Base-by-base conservation (phyloP, 257 asterid species). In the Fraxinus americana region DNA sequence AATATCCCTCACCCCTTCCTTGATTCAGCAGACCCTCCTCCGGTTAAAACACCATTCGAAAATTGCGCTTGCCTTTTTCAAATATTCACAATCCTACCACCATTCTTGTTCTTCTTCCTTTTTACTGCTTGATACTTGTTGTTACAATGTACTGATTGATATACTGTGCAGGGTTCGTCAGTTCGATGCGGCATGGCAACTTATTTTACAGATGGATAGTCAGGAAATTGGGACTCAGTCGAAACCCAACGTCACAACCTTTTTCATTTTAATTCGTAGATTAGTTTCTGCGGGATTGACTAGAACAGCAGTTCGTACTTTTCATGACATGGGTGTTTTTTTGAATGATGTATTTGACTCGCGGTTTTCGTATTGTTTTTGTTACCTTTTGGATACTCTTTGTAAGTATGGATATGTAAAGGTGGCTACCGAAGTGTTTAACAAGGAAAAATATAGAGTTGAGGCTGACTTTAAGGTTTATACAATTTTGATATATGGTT, bases 171-270 rank as follows among this genome's bases (percentile, higher is more conserved):
- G 79, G 78, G 98, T 92, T 74, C 93, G 89, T 67, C 98, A 94
- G 71, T 94, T 90, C 11, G 98, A 94, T 14, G 98, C 77, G 12
- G 96, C 93, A 1, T 94, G 98, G 98, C 92, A 94, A 83, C 86
- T 91, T 48, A 85, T 92, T 67, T 38, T 90, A 43, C 82, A 89
- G 61, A 93, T 93, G 98, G 96, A 93, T 54, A 79, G 74, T 57
- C 75, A 79, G 38, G 71, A 69, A 7, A 72, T 71, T 12, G 59
- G 69, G 14, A 16, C 12, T 12, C 69, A 52, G 23, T 39, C 87
- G 17, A 89, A 86, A 74, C 94, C 96, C 16, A 86, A 86, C 73
- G 92, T 92, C 84, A 94, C 97, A 1, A 94, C 97, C 12, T 94
- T 94, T 66, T 91, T 85, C 65, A 78, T 92, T 4, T 71, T 94